These are phyloP conservation scores for Chytriomyces sp. DNA, from an alignment of 192 early-diverging fungal genomes.

Conservation along the genomic window DNA sequence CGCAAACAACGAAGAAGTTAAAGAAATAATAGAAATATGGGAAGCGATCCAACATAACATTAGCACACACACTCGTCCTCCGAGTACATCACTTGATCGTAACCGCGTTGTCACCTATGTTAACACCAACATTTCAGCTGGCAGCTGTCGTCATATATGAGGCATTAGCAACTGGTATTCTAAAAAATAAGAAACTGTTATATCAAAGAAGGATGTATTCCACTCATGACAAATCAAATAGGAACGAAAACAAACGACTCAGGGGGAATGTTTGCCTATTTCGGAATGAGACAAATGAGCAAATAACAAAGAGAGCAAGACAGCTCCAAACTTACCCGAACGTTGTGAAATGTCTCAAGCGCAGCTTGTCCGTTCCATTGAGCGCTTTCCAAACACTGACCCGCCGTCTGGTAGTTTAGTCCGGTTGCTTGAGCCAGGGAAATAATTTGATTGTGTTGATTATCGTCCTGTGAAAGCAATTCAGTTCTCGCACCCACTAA, in stretches of 20 bases:
- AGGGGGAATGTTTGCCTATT: too few species aligned
- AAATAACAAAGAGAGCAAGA: not conserved
- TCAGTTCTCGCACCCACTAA: not conserved
- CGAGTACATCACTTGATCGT: slow-evolving; percentile 30
- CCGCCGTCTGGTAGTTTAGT: slow-evolving; percentile 39
- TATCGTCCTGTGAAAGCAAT: slow-evolving; percentile 37
- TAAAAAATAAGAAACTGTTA: too few species aligned
- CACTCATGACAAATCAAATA: too few species aligned
- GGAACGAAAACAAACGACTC: too few species aligned
- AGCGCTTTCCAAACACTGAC: slow-evolving; percentile 42
- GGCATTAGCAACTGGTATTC: too few species aligned
- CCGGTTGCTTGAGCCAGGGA: slow-evolving; percentile 38
- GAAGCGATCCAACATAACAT: not conserved
- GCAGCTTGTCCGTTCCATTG: slow-evolving; percentile 36
- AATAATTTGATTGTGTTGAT: slow-evolving; percentile 27
- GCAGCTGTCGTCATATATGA: too few species aligned
- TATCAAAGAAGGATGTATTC: too few species aligned
- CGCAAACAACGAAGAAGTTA: not conserved
- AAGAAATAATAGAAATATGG: not conserved
- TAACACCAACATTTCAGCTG: too few species aligned
- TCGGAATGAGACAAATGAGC: not conserved
- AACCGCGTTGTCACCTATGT: too few species aligned
- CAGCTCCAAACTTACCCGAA: slow-evolving; percentile 22
- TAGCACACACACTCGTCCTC: slow-evolving; percentile 44
- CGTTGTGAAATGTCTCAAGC: slow-evolving; percentile 33